phyloP scores from a whole-genome alignment of 2,329 filamentous ascomycete species.

The Pseudogymnoascus sp. region DNA sequence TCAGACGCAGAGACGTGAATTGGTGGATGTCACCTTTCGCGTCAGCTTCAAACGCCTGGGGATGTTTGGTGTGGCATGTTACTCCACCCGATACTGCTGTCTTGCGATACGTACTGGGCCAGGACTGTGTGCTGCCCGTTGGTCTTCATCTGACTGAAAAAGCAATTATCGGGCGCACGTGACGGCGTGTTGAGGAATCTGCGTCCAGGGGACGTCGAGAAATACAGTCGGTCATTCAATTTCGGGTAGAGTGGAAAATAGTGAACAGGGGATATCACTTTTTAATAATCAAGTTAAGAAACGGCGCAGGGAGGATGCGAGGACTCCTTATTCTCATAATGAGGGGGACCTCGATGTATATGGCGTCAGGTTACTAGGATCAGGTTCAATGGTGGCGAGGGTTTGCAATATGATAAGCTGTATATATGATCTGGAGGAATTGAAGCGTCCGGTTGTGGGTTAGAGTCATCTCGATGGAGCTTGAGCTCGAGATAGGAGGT shows the following conservation, averaged over 20 bases:
- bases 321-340: background rate
- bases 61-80: background rate
- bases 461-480: background rate
- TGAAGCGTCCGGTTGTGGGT: background rate
- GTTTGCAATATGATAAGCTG: conserved; percentile 3
- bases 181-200: background rate
- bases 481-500: background rate
- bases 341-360: background rate
- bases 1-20: background rate
- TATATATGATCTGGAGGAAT: background rate
- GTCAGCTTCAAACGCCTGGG: background rate
- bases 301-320: background rate
- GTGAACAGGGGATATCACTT: background rate
- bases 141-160: background rate
- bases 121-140: background rate
- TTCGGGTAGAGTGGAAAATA: background rate
- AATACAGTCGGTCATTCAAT: background rate
- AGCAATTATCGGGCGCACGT: background rate
- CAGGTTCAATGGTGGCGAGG: background rate
- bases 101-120: background rate
- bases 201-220: background rate
- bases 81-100: background rate
- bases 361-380: conserved; percentile 1
- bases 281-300: background rate
- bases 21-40: background rate